Evolutionary conservation across 768 basidiomycete species (phyloP), one percentile per base, ranked within the genome.

Genomic region (Podaxis sp.): DNA sequence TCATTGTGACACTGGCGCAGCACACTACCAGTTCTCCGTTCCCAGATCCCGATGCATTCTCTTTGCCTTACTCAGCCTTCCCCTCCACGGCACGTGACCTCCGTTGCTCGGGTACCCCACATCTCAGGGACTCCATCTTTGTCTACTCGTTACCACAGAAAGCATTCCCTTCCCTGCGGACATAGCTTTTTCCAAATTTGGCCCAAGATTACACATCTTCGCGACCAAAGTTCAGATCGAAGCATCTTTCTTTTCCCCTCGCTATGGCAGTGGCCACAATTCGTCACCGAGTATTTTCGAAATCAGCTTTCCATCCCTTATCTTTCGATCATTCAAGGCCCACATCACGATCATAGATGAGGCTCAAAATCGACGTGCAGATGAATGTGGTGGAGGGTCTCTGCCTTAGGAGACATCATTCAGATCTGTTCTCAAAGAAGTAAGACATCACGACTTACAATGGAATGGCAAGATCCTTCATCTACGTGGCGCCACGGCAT

Each of bases 401-500:
- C 32, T 32, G 40, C 13, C 40, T 11, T 14, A 42, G 40, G 40
- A 42, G 32, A 2, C 40, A 42, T 42, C 40, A 42, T 7, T 14
- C 40, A 18, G 14, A 42, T 42, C 40, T 14, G 14, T 23, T 48
- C 47, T 21, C 32, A 40, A 13, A 16, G 37, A 40, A 54, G 52
- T 13, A 9, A 52, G 16, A 23, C 36, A 37, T 25, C 52, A 40
- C 40, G 21, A 21, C 28, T n/a, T n/a, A 54, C 35, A 54, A 21
- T 54, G 13, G 52, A 37, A 36, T 37, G 56, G 47, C 28, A 48
- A 57, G 56, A 57, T 57, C 56, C 47, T 27, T 50, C 27, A 57
- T 57, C 56, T 55, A 11, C 11, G 11, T 27, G 25, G 47, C 47
- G 13, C 47, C 11, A 23, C 21, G 47, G 47, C 25, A 48, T 27